Conservation (phyloP, 371 early-diverging fungal species). For the Mucor racemosus region DNA sequence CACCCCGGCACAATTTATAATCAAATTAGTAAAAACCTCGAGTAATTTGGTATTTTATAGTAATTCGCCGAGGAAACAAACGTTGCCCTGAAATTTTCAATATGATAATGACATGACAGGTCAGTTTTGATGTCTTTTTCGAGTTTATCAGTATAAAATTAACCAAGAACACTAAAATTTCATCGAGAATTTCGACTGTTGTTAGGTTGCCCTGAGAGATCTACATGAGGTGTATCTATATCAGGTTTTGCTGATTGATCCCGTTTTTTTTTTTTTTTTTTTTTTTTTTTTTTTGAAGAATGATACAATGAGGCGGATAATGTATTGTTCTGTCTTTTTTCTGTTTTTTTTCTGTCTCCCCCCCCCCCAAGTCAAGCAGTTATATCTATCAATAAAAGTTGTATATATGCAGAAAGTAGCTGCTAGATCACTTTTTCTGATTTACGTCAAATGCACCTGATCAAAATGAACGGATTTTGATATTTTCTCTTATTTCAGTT, state of each 20-base stretch:
- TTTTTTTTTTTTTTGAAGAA: not conserved
- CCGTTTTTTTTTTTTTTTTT: no score
- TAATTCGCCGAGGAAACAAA: not conserved
- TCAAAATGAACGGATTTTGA: not conserved
- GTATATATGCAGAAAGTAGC: no score
- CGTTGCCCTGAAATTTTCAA: not conserved
- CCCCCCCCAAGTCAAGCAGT: not conserved
- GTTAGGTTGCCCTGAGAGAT: not conserved
- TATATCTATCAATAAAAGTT: not conserved
- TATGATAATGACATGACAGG: not conserved
- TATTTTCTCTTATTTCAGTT: not conserved
- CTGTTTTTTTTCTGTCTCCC: no score
- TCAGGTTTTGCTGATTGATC: not conserved
- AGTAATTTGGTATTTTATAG: constrained; percentile 1
- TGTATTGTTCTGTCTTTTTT: not conserved
- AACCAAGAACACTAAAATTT: not conserved
- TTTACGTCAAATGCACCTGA: no score
- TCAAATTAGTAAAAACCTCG: constrained; percentile 5
- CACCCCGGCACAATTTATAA: not conserved
- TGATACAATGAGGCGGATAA: not conserved
- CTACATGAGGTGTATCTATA: not conserved
- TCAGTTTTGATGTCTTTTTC: not conserved
- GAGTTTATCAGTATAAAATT: not conserved
- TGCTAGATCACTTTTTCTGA: no score
- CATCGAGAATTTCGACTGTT: not conserved